These are phyloP conservation scores for Phanerochaete sordida DNA, from an alignment of 768 basidiomycete species.

Conservation along the genomic window DNA sequence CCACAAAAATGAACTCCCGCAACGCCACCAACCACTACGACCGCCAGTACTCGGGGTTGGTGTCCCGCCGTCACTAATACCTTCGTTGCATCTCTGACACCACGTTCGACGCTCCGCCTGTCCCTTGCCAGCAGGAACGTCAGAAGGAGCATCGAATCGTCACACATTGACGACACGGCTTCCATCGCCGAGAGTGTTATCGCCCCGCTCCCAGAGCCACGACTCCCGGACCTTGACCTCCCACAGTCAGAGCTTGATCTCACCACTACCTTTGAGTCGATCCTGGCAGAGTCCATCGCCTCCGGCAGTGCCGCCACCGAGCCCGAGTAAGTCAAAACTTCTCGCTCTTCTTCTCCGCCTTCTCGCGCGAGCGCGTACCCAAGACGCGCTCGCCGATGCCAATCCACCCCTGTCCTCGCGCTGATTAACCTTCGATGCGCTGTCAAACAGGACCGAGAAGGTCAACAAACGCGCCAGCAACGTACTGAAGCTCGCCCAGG, in stretches of 20 bases:
- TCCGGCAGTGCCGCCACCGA: slow-evolving; percentile 1
- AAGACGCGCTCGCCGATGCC: not conserved
- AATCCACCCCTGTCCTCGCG: not conserved
- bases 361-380: too few relatives aligned
- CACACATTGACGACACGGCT: slow-evolving; percentile 7
- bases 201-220: slow-evolving; percentile 11
- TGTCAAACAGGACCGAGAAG: slow-evolving; percentile 21
- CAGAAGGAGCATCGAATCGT: slow-evolving; percentile 4
- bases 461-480: slow-evolving; percentile 73
- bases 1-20: not conserved
- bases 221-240: slow-evolving; percentile 24
- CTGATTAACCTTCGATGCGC: slow-evolving; percentile 1
- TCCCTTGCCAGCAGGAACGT: slow-evolving; percentile 5
- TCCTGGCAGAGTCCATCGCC: slow-evolving; percentile 15
- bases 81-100: slow-evolving; percentile 11
- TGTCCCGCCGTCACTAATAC: slow-evolving; percentile 2
- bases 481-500: slow-evolving; percentile 70
- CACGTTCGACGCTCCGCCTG: slow-evolving; percentile 1
- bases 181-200: slow-evolving; percentile 11
- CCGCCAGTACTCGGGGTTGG: slow-evolving; percentile 13
- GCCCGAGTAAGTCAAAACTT: slow-evolving; percentile 17
- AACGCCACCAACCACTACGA: slow-evolving; percentile 2
- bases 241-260: slow-evolving; percentile 26
- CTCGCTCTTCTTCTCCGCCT: not conserved
- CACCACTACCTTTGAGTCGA: slow-evolving; percentile 25